These are phyloP conservation scores for Penicillium occitanis DNA, from an alignment of 2,329 filamentous ascomycete species.

Conservation along the genomic window DNA sequence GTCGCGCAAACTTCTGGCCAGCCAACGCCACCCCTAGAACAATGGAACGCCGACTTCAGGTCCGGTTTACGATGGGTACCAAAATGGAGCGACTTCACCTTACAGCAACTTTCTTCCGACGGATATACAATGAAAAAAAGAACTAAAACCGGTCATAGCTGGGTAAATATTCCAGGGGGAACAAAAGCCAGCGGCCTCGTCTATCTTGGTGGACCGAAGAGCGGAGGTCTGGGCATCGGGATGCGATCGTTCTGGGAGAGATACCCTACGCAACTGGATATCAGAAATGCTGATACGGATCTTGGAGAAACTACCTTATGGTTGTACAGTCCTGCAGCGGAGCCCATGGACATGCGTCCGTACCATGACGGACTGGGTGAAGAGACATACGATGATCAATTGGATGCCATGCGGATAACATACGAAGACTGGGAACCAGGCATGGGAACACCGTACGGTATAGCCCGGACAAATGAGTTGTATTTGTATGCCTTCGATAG, in stretches of 20 bases:
- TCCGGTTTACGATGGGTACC: conserved; percentile 58
- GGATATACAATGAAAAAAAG: conserved; percentile 62
- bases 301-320: conserved; percentile 57
- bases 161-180: conserved; percentile 60
- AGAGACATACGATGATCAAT: conserved; percentile 57
- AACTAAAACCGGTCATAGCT: conserved; percentile 57
- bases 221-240: conserved; percentile 60
- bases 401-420: conserved; percentile 62
- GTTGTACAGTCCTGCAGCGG: conserved; percentile 59
- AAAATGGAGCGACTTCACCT: conserved; percentile 57
- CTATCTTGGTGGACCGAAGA: conserved; percentile 58
- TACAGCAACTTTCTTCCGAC: conserved; percentile 59
- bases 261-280: conserved; percentile 59
- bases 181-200: conserved; percentile 57
- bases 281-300: conserved; percentile 53
- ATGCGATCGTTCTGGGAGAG: conserved; percentile 64
- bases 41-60: conserved; percentile 51
- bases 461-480: conserved; percentile 59
- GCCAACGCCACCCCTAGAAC: conserved; percentile 44
- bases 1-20: conserved; percentile 53
- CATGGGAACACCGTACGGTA: conserved; percentile 58
- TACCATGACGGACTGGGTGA: conserved; percentile 60
- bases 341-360: conserved; percentile 57
- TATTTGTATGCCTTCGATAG: conserved; percentile 54
- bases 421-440: conserved; percentile 62